These are phyloP conservation scores for Coffea canephora DNA, from an alignment of 257 asterid species.

Conservation along the genomic window DNA sequence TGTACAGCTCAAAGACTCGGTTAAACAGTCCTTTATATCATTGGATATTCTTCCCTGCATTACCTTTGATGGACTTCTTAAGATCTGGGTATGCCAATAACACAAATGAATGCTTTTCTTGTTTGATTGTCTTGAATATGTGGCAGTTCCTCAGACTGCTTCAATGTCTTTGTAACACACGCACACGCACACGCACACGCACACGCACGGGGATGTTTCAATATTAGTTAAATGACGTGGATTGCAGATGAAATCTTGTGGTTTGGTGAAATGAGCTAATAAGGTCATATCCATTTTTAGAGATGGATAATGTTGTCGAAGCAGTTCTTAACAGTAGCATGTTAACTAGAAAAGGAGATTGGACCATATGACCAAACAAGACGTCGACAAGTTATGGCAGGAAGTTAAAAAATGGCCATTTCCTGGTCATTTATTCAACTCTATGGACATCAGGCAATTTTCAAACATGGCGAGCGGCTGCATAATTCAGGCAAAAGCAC, in stretches of 20 bases:
- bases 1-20: constrained; percentile 2
- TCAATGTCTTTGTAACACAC: too few species aligned
- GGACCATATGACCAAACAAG: constrained; percentile 35
- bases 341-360: constrained; percentile 41
- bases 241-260: neutral
- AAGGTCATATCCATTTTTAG: neutral
- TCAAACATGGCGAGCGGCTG: constrained; percentile 39
- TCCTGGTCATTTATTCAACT: constrained; percentile 33
- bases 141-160: too few species aligned
- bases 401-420: constrained; percentile 44
- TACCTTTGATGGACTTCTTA: neutral
- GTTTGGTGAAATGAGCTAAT: neutral
- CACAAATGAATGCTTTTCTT: neutral
- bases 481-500: constrained; percentile 34
- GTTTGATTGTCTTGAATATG: neutral
- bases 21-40: neutral
- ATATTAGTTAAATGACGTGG: neutral
- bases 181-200: too few species aligned
- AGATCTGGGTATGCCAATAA: neutral
- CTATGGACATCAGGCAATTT: constrained; percentile 57
- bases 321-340: constrained; percentile 33
- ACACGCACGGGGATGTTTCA: neutral
- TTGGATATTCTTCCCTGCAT: neutral
- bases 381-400: constrained; percentile 33
- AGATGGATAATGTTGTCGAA: constrained; percentile 37